Conservation (phyloP, 2,329 filamentous ascomycete genomes). For the Xylariaceae sp. region DNA sequence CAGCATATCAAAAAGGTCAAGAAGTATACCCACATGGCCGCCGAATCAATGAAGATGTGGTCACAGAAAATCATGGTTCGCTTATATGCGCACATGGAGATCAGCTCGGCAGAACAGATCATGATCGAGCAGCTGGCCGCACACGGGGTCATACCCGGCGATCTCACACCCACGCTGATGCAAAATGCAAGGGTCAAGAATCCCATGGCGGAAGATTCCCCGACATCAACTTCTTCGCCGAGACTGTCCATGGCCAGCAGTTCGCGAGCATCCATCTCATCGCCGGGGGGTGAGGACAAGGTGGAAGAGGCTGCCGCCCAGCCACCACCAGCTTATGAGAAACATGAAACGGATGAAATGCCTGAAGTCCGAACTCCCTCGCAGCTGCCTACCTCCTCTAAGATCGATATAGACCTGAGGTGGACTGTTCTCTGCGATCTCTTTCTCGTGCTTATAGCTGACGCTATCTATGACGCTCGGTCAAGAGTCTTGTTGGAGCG, state of each 20-base stretch:
- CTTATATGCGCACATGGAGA: conserved; percentile 93
- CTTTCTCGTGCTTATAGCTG: conserved; percentile 92
- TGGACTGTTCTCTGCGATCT: conserved; percentile 97
- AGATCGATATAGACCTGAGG: conserved; percentile 88
- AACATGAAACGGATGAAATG: conserved; percentile 60
- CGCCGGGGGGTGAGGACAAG: conserved; percentile 9
- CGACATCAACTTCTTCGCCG: conserved; percentile 12
- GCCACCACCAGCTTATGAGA: conserved; percentile 52
- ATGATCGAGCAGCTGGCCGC: conserved; percentile 98
- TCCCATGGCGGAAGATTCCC: conserved; percentile 55
- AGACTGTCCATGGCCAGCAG: conserved; percentile 16
- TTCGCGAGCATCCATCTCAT: conserved; percentile 21
- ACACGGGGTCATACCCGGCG: conserved; percentile 78
- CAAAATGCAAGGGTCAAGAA: conserved; percentile 90
- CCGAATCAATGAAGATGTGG: conserved; percentile 89
- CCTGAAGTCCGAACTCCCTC: conserved; percentile 76
- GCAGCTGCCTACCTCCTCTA: conserved; percentile 71
- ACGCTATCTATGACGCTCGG: conserved; percentile 84
- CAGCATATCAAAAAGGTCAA: conserved; percentile 57
- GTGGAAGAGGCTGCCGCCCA: conserved; percentile 40
- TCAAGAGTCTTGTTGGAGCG: conserved; percentile 78
- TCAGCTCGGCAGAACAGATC: conserved; percentile 81
- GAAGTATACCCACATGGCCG: conserved; percentile 61
- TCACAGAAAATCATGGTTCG: conserved; percentile 97
- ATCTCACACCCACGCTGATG: conserved; percentile 81